Evolutionary conservation across 2,329 filamentous ascomycete genomes (phyloP), one percentile per base, ranked within the genome.

Genomic region (Didymella glomerata): DNA sequence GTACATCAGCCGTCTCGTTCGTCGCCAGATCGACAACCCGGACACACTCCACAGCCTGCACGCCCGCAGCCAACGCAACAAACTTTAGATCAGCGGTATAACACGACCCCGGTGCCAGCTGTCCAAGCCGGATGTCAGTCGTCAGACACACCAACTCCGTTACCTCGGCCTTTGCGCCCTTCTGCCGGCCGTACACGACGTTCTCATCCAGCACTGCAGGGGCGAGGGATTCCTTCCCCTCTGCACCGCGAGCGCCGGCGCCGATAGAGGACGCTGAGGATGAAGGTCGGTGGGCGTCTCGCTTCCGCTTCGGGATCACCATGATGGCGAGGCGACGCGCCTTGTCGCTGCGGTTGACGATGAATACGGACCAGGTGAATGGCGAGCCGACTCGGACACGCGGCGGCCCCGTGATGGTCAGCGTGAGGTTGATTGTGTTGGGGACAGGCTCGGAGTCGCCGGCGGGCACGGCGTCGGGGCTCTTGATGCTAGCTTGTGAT

Each of bases 1-100:
- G 84, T 54, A 93, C 87, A 75, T 94, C 90, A 3, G 91, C 88
- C 70, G 90, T 89, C 78, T 93, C 90, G 69, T 91, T 88, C 32
- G 86, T 90, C 22, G 82, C 85, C 60, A 94, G 73, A 74, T 95
- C 91, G 3, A 93, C 82, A 1, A 94, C 85, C 48, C 90, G 82
- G 20, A 94, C 82, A 2, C 88, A 88, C 67, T 93, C 91, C 2
- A 94, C 76, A n/a, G 84, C 83, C 28, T 91, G 82, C 30, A 91
- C 83, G 0, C 91, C 91, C 47, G 85, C 82, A 52, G 76, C 77
- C 51, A 93, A 78, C 4, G 90, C 88, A 52, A 93, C 79, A 65
- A 94, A 93, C 65, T 86, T 85, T 66, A 94, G 75, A 73, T 91
- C 89, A 1, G 86, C 87, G 36, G 89, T 88, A 68, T 92, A 90